Conservation (phyloP, 2,329 filamentous ascomycete genomes). For the Fusarium sublunatum region DNA sequence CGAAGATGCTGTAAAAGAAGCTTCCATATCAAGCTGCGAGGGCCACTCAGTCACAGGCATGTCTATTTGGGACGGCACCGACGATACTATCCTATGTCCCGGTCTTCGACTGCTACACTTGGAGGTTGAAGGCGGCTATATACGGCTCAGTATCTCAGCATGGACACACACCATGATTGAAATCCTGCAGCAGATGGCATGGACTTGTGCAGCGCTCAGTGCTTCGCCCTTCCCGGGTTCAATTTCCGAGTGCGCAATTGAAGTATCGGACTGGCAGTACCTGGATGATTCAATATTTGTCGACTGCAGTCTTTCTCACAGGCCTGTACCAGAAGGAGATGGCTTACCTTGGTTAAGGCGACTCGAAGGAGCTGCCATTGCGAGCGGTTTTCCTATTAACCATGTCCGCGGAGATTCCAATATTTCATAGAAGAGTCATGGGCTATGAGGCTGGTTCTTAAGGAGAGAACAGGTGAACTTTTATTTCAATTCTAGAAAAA, state of each 20-base stretch:
- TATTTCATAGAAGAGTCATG: conserved; percentile 5
- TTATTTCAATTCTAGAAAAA: conserved; percentile 22
- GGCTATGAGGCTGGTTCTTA: neutral
- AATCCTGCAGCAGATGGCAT: conserved; percentile 53
- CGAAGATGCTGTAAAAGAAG: conserved; percentile 49
- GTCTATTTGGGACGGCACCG: conserved; percentile 52
- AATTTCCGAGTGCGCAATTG: conserved; percentile 48
- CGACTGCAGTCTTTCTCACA: conserved; percentile 50
- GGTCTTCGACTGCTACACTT: conserved; percentile 51
- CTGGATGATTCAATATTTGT: conserved; percentile 51
- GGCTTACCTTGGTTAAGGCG: conserved; percentile 47
- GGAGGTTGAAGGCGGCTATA: conserved; percentile 49
- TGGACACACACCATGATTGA: conserved; percentile 52
- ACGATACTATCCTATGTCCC: conserved; percentile 42
- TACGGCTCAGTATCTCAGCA: conserved; percentile 50
- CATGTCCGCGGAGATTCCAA: conserved; percentile 15
- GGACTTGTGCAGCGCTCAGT: conserved; percentile 52
- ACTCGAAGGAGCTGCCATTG: conserved; percentile 49
- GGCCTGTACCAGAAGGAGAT: conserved; percentile 46
- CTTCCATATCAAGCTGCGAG: conserved; percentile 40
- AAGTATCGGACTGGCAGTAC: conserved; percentile 50
- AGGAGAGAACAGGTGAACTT: conserved; percentile 1
- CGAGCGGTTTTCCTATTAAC: conserved; percentile 50
- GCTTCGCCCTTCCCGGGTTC: conserved; percentile 50
- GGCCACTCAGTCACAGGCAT: conserved; percentile 48